phyloP scores from a whole-genome alignment of 192 early-diverging fungal genomes.

The Cladochytrium replicatum region DNA sequence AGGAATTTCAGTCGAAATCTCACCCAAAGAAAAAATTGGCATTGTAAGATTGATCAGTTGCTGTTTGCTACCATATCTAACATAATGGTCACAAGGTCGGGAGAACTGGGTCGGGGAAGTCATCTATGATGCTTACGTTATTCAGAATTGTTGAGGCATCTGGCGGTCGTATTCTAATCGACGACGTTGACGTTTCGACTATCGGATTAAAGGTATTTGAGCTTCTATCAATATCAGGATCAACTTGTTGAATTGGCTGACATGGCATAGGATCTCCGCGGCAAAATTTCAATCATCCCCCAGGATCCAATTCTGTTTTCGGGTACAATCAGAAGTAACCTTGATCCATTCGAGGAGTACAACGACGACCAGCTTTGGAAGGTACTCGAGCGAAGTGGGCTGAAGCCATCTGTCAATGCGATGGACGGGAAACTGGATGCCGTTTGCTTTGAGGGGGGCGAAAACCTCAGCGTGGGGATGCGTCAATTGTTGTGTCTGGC shows the following conservation, averaged over 20 bases:
- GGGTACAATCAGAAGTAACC: conserved; percentile 49
- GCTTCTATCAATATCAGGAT: conserved; percentile 38
- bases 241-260: conserved; percentile 1
- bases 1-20: conserved; percentile 52
- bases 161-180: conserved; percentile 57
- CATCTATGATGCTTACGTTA: conserved; percentile 59
- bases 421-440: conserved; percentile 55
- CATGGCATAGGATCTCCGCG: conserved; percentile 52
- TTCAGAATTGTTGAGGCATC: conserved; percentile 72
- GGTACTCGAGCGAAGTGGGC: conserved; percentile 46
- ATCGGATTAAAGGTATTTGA: conserved; percentile 61
- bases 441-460: conserved; percentile 61
- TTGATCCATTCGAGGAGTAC: conserved; percentile 41
- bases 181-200: conserved; percentile 57
- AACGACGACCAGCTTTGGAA: conserved; percentile 34
- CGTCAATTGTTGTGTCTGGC: conserved; percentile 75
- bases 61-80: too few species aligned
- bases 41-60: conserved; percentile 48
- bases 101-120: conserved; percentile 57
- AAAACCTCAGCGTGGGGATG: conserved; percentile 74
- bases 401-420: conserved; percentile 51
- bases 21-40: conserved; percentile 36
- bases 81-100: too few species aligned
- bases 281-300: conserved; percentile 65
- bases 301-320: conserved; percentile 59